phyloP scores from a whole-genome alignment of 2,329 filamentous ascomycete species.

The Fusarium chaquense region DNA sequence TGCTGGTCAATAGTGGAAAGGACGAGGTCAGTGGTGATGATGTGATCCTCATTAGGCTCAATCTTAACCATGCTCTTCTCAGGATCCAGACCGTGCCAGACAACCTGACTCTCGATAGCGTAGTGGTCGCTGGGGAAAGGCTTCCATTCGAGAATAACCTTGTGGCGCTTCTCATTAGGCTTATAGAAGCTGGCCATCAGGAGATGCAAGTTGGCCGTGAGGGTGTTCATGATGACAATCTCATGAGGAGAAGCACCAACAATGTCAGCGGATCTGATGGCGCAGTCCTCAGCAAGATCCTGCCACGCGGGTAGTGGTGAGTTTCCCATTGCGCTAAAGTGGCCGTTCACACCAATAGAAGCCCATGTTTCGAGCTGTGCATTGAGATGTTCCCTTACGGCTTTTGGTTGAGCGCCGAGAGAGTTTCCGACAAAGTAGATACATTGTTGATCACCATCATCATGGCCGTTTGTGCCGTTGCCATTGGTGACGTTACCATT shows the following conservation, averaged over 20 bases:
- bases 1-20: conserved; percentile 80
- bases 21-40: conserved; percentile 78
- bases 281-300: conserved; percentile 80
- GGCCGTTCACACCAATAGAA: conserved; percentile 84
- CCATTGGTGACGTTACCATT: conserved; percentile 21
- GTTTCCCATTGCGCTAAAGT: conserved; percentile 77
- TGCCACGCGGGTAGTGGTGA: conserved; percentile 79
- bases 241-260: conserved; percentile 80
- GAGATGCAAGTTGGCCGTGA: conserved; percentile 85
- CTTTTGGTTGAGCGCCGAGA: conserved; percentile 83
- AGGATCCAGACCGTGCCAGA: conserved; percentile 75
- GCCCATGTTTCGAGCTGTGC: conserved; percentile 87
- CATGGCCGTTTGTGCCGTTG: conserved; percentile 35
- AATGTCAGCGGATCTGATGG: conserved; percentile 75
- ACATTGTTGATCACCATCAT: conserved; percentile 51
- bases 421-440: conserved; percentile 94
- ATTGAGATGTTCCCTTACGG: conserved; percentile 72
- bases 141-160: conserved; percentile 90
- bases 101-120: conserved; percentile 84
- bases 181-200: conserved; percentile 87
- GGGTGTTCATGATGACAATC: conserved; percentile 88
- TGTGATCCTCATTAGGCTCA: conserved; percentile 69
- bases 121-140: conserved; percentile 92
- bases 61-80: conserved; percentile 79
- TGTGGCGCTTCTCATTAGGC: conserved; percentile 73